phyloP scores from a whole-genome alignment of 768 basidiomycete genomes.

The Psilocybe tampanensis region DNA sequence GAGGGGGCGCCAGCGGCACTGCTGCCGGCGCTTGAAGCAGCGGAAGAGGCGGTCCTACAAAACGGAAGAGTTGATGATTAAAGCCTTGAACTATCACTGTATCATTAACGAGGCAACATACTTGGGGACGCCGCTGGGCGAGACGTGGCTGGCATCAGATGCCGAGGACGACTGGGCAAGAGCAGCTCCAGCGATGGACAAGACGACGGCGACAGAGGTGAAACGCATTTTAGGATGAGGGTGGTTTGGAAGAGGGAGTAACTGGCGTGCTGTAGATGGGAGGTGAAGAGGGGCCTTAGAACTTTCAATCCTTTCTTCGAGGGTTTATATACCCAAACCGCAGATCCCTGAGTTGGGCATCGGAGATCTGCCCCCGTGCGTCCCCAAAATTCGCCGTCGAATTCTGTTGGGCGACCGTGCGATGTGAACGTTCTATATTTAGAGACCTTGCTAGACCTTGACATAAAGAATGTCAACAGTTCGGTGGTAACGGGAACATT shows the following conservation, averaged over 20 bases:
- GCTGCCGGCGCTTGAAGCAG: neutral
- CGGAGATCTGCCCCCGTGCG: too few species aligned
- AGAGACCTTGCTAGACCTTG: too few species aligned
- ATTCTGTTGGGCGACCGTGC: too few species aligned
- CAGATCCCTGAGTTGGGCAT: too few species aligned
- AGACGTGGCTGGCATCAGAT: constrained; percentile 1
- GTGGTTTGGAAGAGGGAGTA: neutral
- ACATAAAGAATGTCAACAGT: too few species aligned
- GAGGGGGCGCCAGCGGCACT: neutral
- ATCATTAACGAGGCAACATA: neutral
- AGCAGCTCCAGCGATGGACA: constrained; percentile 4
- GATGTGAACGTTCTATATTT: too few species aligned
- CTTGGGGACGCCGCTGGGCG: constrained; percentile 16
- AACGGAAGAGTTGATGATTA: neutral
- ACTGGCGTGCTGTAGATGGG: neutral
- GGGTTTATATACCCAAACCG: too few species aligned
- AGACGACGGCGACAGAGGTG: constrained; percentile 7
- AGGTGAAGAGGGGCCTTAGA: neutral
- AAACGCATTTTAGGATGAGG: constrained; percentile 8
- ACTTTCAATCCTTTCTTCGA: neutral
- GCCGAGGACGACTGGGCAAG: constrained; percentile 5
- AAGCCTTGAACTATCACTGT: too few species aligned
- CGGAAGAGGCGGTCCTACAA: neutral
- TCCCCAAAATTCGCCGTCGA: too few species aligned
- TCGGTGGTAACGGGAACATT: too few species aligned